These are phyloP conservation scores for Macrophomina phaseolina DNA, from an alignment of 2,329 filamentous ascomycete species.

Conservation along the genomic window DNA sequence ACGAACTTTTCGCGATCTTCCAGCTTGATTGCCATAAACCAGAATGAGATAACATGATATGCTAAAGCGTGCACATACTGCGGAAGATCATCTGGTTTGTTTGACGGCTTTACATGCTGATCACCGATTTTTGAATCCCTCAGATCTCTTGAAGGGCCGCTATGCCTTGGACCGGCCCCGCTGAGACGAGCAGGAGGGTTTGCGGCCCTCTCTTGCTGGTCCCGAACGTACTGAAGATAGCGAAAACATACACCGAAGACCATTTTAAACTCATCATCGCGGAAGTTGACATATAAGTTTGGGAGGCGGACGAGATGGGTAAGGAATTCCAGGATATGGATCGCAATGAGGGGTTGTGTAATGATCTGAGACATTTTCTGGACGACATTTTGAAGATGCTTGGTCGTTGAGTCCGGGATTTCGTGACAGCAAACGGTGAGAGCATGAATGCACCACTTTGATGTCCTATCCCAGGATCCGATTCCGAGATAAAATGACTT, in stretches of 20 bases:
- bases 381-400: conserved; percentile 82
- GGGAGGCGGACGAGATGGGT: conserved; percentile 84
- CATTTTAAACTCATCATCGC: conserved; percentile 88
- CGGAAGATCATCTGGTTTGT: conserved; percentile 72
- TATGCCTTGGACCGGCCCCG: conserved; percentile 48
- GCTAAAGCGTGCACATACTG: conserved; percentile 94
- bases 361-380: conserved; percentile 96
- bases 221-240: conserved; percentile 87
- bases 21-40: conserved; percentile 90
- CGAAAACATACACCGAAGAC: conserved; percentile 96
- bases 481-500: conserved; percentile 86
- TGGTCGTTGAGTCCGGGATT: conserved; percentile 83
- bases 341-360: conserved; percentile 86
- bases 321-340: conserved; percentile 96
- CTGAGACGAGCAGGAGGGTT: conserved; percentile 42
- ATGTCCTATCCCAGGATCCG: conserved; percentile 81
- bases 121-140: conserved; percentile 24
- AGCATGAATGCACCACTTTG: conserved; percentile 92
- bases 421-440: conserved; percentile 95
- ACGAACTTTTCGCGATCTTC: conserved; percentile 84
- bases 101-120: conserved; percentile 25
- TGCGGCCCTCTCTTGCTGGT: conserved; percentile 54
- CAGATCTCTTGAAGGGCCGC: conserved; percentile 50
- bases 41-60: conserved; percentile 95
- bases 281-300: conserved; percentile 84